These are phyloP conservation scores for Dunaliella primolecta DNA, from an alignment of 139 green algal genomes.

Conservation along the genomic window DNA sequence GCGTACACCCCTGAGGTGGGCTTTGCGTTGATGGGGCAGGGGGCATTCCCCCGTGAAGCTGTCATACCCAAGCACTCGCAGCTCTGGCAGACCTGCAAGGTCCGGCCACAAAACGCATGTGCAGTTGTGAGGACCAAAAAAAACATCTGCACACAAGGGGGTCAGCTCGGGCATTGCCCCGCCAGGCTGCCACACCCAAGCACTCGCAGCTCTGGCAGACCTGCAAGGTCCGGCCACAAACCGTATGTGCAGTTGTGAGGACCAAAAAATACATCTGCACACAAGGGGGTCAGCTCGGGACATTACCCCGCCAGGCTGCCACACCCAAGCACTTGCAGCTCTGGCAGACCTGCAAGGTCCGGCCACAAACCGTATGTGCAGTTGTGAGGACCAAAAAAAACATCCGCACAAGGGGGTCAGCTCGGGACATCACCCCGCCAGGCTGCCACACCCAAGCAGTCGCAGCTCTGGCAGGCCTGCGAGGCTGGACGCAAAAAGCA, in stretches of 20 bases:
- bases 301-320: not conserved
- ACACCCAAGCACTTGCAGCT: not conserved
- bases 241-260: no score
- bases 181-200: not conserved
- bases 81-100: conserved; percentile 15
- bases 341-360: conserved; percentile 14
- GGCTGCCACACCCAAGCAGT: not conserved
- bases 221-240: no score
- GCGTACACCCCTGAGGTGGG: not conserved
- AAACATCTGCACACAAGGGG: no score
- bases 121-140: no score
- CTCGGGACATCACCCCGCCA: not conserved
- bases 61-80: not conserved
- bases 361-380: no score
- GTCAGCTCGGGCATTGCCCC: not conserved
- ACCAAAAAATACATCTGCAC: no score
- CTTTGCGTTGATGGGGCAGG: not conserved
- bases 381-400: no score
- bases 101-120: no score
- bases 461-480: conserved; percentile 16
- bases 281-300: no score
- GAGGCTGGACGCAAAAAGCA: no score
- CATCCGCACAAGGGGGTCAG: no score
- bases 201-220: conserved; percentile 5
- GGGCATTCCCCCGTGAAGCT: not conserved